Base-by-base conservation (phyloP, 2,329 filamentous ascomycete species). In the Gyromitra esculenta region DNA sequence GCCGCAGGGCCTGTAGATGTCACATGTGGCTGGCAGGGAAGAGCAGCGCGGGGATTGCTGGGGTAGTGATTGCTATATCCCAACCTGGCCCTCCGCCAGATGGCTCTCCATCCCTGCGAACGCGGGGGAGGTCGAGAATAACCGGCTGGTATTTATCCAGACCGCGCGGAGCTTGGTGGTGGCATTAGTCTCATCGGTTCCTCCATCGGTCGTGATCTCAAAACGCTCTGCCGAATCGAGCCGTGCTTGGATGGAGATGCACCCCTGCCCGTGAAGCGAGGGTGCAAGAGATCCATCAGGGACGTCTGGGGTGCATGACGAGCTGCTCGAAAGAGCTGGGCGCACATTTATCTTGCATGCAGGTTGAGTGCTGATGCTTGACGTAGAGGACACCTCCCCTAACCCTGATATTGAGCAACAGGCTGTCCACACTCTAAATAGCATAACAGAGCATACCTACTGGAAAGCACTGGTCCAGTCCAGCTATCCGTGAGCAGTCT, bases 1-100 rank as follows among this genome's bases (percentile, higher is more conserved):
- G 7, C 64, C 57, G 54, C 66, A 59, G 66, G 66, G 52, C 41
- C 21, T 1, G 15, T 68, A 31, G 35, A 31, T 37, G 25, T 59
- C 54, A 50, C 31, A 69, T 69, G 52, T 41, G 31, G 66, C 60
- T 60, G 50, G 39, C 52, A 37, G 60, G 25, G 6, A 52, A 13
- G 31, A 65, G 48, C 35, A n/a, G 64, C 35, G 37, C 66, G 66
- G 41, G 37, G 66, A 69, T 57, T 68, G 35, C 39, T 68, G 50
- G 52, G 64, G 64, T 56, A 68, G 37, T 57, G 52, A 60, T 60
- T 50, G 48, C 52, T 56, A 35, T 11, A 11, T 13, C 21, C 52
- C 52, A 56, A 59, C 35, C 35, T 69, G 31, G 25, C 25, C 31
- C 37, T 13, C 15, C 11, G 43, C 11, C 48, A 9, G 25, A 13